A percentile compares a stretch with the other conserved stretches of the same genome.
Evolutionary conservation across 2,329 filamentous ascomycete genomes (phyloP).

Genomic region (Phaeosphaeriaceae sp.): DNA sequence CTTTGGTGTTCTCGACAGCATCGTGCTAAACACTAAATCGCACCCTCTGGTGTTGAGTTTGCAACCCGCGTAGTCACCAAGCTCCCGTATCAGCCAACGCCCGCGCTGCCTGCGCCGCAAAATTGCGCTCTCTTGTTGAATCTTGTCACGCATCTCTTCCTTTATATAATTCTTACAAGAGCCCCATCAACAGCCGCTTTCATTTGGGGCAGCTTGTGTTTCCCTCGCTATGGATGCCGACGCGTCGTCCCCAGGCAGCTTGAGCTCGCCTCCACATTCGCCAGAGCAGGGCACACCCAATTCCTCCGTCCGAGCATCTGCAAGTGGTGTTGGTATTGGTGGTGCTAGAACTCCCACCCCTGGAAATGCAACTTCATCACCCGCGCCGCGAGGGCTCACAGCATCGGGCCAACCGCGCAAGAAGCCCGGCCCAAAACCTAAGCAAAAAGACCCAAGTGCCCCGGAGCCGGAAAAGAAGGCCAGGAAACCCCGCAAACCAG

Average conservation of each 20-base stretch:
- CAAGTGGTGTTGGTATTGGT: conserved; percentile 41
- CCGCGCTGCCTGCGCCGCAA: conserved; percentile 8
- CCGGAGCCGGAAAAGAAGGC: conserved; percentile 51
- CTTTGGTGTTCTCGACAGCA: conserved; percentile 44
- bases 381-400: conserved; percentile 41
- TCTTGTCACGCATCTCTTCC: not conserved
- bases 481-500: conserved; percentile 54
- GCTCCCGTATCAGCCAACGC: conserved; percentile 9
- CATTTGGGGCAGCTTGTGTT: conserved; percentile 14
- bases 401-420: conserved; percentile 48
- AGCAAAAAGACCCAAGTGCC: conserved; percentile 43
- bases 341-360: conserved; percentile 37
- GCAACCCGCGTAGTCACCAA: conserved; percentile 16
- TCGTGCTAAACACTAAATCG: conserved; percentile 33
- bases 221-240: conserved; percentile 40
- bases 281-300: conserved; percentile 43
- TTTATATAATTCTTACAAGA: not conserved
- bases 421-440: conserved; percentile 54
- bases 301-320: conserved; percentile 39
- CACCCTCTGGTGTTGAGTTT: conserved; percentile 44
- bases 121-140: conserved; percentile 1
- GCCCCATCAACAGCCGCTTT: not conserved
- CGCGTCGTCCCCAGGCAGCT: conserved; percentile 45
- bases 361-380: conserved; percentile 35
- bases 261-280: conserved; percentile 49